Conservation (phyloP, 2,329 filamentous ascomycete species). For the Aspergillus eucalypticola region DNA sequence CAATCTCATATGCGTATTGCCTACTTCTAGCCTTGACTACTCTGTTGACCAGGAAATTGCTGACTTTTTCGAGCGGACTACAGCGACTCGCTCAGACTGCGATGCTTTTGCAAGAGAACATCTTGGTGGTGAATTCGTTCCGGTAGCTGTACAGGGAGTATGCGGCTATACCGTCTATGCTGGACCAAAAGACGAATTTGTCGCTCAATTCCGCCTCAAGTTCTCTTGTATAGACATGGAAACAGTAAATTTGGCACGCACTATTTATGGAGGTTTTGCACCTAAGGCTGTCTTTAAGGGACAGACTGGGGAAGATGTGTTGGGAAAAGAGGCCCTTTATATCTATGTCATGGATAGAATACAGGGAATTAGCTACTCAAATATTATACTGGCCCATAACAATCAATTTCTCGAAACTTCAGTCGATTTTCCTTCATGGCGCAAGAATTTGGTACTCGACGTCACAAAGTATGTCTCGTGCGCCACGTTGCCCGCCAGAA, state of each 20-base stretch:
- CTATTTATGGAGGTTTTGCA: constrained; percentile 35
- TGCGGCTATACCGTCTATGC: constrained; percentile 47
- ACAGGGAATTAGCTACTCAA: constrained; percentile 38
- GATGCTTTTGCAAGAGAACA: constrained; percentile 30
- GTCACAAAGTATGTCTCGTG: constrained; percentile 29
- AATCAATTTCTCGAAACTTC: constrained; percentile 37
- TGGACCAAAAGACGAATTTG: constrained; percentile 34
- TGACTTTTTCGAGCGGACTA: constrained; percentile 22
- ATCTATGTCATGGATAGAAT: constrained; percentile 40
- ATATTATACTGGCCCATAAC: constrained; percentile 39
- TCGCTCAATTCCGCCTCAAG: constrained; percentile 43
- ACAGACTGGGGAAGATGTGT: constrained; percentile 28
- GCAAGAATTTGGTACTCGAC: constrained; percentile 41
- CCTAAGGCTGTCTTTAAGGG: constrained; percentile 32
- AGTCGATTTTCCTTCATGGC: constrained; percentile 31
- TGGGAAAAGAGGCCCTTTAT: constrained; percentile 35
- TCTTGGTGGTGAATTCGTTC: constrained; percentile 31
- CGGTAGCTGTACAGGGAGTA: constrained; percentile 39
- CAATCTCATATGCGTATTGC: not conserved
- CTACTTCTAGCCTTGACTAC: constrained; percentile 15
- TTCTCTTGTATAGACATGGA: constrained; percentile 37
- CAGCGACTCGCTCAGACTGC: constrained; percentile 19
- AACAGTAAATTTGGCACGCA: constrained; percentile 28
- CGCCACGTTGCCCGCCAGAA: not conserved
- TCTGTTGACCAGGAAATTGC: constrained; percentile 22